These are phyloP conservation scores for Ephemerocybe angulata DNA, from an alignment of 768 basidiomycete genomes.

Conservation along the genomic window DNA sequence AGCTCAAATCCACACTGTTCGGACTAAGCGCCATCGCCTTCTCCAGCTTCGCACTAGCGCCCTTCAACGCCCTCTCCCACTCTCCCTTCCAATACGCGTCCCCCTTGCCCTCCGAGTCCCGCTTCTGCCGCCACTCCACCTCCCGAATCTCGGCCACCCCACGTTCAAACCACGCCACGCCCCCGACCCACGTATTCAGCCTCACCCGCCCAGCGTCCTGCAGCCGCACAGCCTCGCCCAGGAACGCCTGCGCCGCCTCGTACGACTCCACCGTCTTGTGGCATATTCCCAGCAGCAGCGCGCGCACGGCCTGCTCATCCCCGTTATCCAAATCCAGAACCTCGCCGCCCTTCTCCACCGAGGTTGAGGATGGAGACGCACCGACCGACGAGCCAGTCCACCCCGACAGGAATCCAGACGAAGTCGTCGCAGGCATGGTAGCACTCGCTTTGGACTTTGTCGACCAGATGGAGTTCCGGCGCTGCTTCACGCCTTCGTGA, in stretches of 20 bases:
- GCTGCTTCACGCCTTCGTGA: neutral
- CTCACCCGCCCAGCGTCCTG: slow-evolving; percentile 27
- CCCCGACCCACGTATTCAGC: slow-evolving; percentile 62
- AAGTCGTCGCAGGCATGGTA: neutral
- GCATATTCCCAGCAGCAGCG: slow-evolving; percentile 64
- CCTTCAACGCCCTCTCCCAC: slow-evolving; percentile 50
- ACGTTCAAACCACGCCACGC: slow-evolving; percentile 65
- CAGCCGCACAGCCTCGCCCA: slow-evolving; percentile 47
- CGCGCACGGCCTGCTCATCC: slow-evolving; percentile 67
- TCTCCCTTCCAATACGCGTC: slow-evolving; percentile 26
- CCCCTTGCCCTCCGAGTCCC: neutral
- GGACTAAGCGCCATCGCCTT: slow-evolving; percentile 46
- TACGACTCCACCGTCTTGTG: slow-evolving; percentile 55
- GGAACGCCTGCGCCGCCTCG: slow-evolving; percentile 40
- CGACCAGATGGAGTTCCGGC: slow-evolving; percentile 3
- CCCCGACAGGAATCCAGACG: neutral
- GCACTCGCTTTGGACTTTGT: neutral
- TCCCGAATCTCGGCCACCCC: slow-evolving; percentile 70
- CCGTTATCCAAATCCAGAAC: slow-evolving; percentile 54
- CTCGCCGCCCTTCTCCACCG: neutral
- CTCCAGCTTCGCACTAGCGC: slow-evolving; percentile 49
- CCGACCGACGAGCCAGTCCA: slow-evolving; percentile 6
- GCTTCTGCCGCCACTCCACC: slow-evolving; percentile 26
- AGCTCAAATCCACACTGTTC: slow-evolving; percentile 58
- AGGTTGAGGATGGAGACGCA: neutral